Evolutionary conservation across 495 filamentous ascomycete genomes (phyloP).

Genomic region (Opeltia flavorubescens): DNA sequence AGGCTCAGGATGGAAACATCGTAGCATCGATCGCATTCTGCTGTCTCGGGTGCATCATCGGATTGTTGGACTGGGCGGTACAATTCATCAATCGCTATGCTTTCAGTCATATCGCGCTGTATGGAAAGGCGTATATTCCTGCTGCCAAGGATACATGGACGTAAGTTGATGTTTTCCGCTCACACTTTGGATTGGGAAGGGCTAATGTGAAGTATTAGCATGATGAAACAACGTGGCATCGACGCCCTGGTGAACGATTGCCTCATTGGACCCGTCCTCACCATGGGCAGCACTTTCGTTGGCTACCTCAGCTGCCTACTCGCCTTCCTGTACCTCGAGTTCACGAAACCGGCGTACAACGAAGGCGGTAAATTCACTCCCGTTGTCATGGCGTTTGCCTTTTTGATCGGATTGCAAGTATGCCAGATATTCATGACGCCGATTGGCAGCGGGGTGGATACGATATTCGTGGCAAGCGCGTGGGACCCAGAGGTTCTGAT

Average conservation of each 20-base stretch:
- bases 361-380: constrained; percentile 50
- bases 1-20: constrained; percentile 53
- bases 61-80: constrained; percentile 70
- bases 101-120: constrained; percentile 82
- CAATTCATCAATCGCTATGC: constrained; percentile 62
- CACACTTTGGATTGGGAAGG: too few species aligned
- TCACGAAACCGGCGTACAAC: constrained; percentile 71
- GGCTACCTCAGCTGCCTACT: constrained; percentile 70
- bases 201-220: constrained; percentile 19
- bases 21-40: constrained; percentile 54
- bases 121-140: constrained; percentile 73
- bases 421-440: constrained; percentile 79
- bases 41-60: constrained; percentile 59
- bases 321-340: constrained; percentile 71
- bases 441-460: constrained; percentile 46
- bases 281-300: constrained; percentile 71
- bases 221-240: constrained; percentile 85
- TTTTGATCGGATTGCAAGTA: constrained; percentile 76
- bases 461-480: constrained; percentile 77
- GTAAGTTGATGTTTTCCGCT: constrained; percentile 20
- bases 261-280: constrained; percentile 79
- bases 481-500: constrained; percentile 84
- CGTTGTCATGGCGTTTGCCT: constrained; percentile 69
- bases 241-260: constrained; percentile 85
- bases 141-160: constrained; percentile 80